These are phyloP conservation scores for Quercus variabilis DNA, from an alignment of 306 rosid genomes.

Conservation along the genomic window DNA sequence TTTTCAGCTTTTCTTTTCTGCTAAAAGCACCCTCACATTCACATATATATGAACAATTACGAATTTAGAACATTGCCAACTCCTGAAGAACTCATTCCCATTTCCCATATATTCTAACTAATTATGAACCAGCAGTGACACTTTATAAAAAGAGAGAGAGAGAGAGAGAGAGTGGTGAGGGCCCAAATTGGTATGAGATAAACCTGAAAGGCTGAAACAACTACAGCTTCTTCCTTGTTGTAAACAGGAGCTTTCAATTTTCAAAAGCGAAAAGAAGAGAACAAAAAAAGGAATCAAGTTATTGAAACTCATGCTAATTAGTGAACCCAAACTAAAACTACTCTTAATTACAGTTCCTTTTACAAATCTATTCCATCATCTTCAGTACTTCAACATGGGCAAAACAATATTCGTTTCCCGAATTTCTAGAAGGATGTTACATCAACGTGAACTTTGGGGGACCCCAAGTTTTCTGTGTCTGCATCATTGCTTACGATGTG, in stretches of 20 bases:
- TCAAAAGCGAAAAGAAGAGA: background rate
- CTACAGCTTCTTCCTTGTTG: background rate
- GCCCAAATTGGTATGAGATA: background rate
- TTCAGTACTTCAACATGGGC: no score
- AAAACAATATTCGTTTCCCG: background rate
- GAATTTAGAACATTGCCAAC: background rate
- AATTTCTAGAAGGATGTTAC: background rate
- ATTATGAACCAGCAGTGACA: no score
- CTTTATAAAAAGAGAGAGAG: no score
- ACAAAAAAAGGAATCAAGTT: background rate
- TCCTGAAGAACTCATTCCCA: background rate
- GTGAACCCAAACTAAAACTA: background rate
- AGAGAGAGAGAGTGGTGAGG: no score
- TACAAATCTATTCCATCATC: background rate
- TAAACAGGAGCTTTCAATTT: background rate
- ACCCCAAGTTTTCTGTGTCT: slow-evolving; percentile 27
- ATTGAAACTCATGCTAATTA: background rate
- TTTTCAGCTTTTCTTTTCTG: slow-evolving; percentile 3
- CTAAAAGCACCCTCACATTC: background rate
- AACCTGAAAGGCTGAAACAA: background rate
- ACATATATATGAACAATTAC: background rate
- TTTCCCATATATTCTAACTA: background rate
- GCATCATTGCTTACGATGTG: slow-evolving; percentile 31
- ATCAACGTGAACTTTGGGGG: slow-evolving; percentile 12
- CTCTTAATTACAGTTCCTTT: background rate